A percentile compares a stretch with the other conserved stretches of the same genome.
These are phyloP conservation scores for Cucurbitaria berberidis DNA, from an alignment of 2,329 filamentous ascomycete genomes.

Conservation along the genomic window DNA sequence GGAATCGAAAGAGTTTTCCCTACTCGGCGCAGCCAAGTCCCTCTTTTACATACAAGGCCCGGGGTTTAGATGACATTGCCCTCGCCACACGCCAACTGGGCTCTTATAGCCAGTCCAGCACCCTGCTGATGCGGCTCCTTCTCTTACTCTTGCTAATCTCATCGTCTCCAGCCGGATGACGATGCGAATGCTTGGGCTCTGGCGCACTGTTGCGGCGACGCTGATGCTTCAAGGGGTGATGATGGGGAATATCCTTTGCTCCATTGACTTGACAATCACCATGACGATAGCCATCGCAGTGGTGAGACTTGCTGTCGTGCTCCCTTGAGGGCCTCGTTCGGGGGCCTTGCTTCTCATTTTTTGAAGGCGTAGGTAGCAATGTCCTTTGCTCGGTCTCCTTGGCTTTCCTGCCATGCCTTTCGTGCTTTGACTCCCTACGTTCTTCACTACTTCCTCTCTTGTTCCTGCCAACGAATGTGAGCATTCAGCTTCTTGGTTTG, in stretches of 20 bases:
- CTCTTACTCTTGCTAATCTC: not conserved
- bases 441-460: not conserved
- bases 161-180: not conserved
- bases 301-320: not conserved
- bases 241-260: not conserved
- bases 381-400: not conserved
- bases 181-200: not conserved
- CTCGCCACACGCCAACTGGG: not conserved
- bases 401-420: not conserved
- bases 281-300: not conserved
- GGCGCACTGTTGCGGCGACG: not conserved
- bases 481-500: not conserved
- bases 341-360: not conserved
- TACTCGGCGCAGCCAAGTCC: too few species aligned
- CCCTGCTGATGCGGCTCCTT: slow-evolving; percentile 11
- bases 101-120: slow-evolving; percentile 18
- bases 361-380: not conserved
- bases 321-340: not conserved
- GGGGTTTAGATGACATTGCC: too few species aligned
- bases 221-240: not conserved
- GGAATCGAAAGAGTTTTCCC: too few species aligned
- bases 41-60: too few species aligned
- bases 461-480: not conserved
- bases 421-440: not conserved
- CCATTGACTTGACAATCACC: not conserved